Evolutionary conservation across 129 eudicot species (phyloP), one percentile per base, ranked within the genome.

Genomic region (Centella asiatica): DNA sequence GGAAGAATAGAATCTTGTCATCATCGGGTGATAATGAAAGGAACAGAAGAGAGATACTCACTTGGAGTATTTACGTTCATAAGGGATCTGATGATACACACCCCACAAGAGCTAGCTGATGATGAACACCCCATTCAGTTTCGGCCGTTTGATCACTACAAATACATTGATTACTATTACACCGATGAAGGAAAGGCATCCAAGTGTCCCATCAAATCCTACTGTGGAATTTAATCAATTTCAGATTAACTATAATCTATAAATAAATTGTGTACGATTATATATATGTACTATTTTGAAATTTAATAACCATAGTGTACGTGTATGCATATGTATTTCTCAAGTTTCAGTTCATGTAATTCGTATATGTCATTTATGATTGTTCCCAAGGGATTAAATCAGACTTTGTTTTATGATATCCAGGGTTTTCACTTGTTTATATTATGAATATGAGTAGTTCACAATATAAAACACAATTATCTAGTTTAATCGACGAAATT

Each of bases 171-270:
- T 62, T 80, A 56, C 65, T 64, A 72, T 52, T 68, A 74, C 48
- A 57, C 78, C 1, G 54, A 59, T 26, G 81, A 80, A 72, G 85
- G 85, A 29, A 63, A 1, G 67, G 68, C 52, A 64, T 75, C 85
- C 22, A 80, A 75, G 58, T 80, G 64, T 65, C 64, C 85, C 45
- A 68, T 80, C 23, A 80, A 72, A 65, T 63, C 76, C 33, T 75
- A 80, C 67, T 80, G 85, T 72, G 85, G 85, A 76, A 37, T 72
- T 58, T 80, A n/a, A n/a, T n/a, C n/a, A n/a, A n/a, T n/a, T n/a
- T n/a, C 58, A 74, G 26, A 27, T n/a, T 0, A 15, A 6, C 0
- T 13, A 12, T 29, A 3, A 29, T 40, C 17, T 39, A 39, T 39
- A 10, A 1, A 39, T 39, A 10, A 4, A 39, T 39, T 33, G 0